These are phyloP conservation scores for Nannochloris sp. DNA, from an alignment of 139 green algal species.

Conservation along the genomic window DNA sequence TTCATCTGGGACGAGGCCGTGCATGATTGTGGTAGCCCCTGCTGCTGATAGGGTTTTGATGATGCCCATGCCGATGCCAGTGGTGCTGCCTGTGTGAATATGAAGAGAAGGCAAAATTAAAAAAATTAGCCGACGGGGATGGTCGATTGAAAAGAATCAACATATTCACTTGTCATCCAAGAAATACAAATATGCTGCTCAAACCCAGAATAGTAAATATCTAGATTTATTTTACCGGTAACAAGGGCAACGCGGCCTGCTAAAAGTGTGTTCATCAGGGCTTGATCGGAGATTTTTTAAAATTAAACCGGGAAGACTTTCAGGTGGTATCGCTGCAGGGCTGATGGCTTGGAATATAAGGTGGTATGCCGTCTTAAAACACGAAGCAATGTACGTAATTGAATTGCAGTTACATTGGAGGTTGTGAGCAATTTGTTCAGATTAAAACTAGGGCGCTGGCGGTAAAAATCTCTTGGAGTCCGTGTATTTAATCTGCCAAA, in stretches of 20 bases:
- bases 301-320: too few relatives aligned
- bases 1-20: conserved; percentile 23
- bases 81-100: conserved; percentile 17
- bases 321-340: too few relatives aligned
- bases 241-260: conserved; percentile 12
- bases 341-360: too few relatives aligned
- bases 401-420: too few relatives aligned
- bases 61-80: conserved; percentile 47
- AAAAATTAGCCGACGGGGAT: background rate
- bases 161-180: background rate
- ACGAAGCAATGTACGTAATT: too few relatives aligned
- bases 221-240: conserved; percentile 9
- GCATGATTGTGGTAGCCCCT: conserved; percentile 40
- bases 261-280: conserved; percentile 4
- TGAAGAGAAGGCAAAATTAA: background rate
- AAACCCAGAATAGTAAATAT: background rate
- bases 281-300: too few relatives aligned
- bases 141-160: background rate
- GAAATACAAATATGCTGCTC: background rate
- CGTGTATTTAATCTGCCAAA: too few relatives aligned
- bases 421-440: too few relatives aligned
- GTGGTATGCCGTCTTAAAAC: too few relatives aligned
- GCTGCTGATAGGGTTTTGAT: conserved; percentile 28
- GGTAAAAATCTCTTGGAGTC: too few relatives aligned
- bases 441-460: too few relatives aligned